Percentiles rank a stretch among this genome's conserved stretches.
phyloP scores from a whole-genome alignment of 75 land plant genomes.

The Cunninghamia lanceolata region DNA sequence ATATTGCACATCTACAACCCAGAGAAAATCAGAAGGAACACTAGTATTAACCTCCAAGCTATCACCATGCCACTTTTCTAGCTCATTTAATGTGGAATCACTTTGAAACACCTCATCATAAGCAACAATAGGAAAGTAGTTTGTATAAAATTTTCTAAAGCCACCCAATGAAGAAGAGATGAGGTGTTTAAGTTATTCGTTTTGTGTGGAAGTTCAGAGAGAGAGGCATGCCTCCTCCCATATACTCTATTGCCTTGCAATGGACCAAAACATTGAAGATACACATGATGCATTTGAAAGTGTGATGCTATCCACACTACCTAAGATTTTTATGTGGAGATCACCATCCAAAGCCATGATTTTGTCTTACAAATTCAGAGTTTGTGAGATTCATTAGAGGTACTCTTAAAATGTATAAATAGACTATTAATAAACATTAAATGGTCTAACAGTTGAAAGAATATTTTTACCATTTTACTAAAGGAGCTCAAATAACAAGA shows the following conservation, averaged over 20 bases:
- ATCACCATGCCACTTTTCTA: too few relatives aligned
- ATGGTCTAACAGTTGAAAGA: too few relatives aligned
- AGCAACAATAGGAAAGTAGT: constrained; percentile 13
- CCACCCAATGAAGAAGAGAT: constrained; percentile 53
- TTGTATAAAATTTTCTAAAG: constrained; percentile 39
- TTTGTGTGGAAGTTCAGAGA: neutral
- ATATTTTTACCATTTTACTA: too few relatives aligned
- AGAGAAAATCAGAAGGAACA: constrained; percentile 23
- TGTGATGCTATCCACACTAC: constrained; percentile 65
- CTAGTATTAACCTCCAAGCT: neutral
- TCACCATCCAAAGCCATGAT: constrained; percentile 47
- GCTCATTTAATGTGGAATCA: too few relatives aligned
- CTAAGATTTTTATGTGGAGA: constrained; percentile 53
- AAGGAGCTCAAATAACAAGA: too few relatives aligned
- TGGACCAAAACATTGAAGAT: constrained; percentile 41
- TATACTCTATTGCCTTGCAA: constrained; percentile 48
- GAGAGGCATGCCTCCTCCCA: constrained; percentile 71
- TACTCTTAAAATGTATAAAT: too few relatives aligned
- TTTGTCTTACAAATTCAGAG: constrained; percentile 13
- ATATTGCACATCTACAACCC: constrained; percentile 29
- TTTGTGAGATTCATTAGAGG: too few relatives aligned
- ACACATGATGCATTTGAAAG: constrained; percentile 74
- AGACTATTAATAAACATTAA: too few relatives aligned
- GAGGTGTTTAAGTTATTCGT: neutral
- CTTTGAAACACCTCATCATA: too few relatives aligned